Evolutionary conservation across 345 rosid genomes (phyloP), one percentile per base, ranked within the genome.

Genomic region (Eucalyptus erythrocorys): DNA sequence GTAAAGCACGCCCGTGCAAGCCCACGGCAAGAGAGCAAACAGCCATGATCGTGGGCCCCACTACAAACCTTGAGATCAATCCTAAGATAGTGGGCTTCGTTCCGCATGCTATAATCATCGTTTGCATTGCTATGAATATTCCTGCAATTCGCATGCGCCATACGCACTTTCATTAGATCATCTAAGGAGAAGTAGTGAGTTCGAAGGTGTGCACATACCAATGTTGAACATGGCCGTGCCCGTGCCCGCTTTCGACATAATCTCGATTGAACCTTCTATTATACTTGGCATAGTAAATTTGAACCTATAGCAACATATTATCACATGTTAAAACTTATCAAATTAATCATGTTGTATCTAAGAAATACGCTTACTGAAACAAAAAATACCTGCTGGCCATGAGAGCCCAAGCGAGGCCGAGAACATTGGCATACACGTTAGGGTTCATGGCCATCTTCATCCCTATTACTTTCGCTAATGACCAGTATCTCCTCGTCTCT

Each of bases 41-140:
- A 64, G 92, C 94, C 92, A 92, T 89, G 2, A 92, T 90, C 0
- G 92, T 88, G 0, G 93, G 93, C 4, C 93, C 91, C 3, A 92
- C 94, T 2, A 92, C 66, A 85, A 93, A 91, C 89, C 82, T 89
- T 26, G 90, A 85, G 1, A 91, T 47, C 94, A 93, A 88, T 14
- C 92, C 93, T 26, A 92, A 89, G 12, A 92, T 87, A 0, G 99
- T 92, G 53, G 95, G 86, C 53, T 93, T 90, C 48, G 96, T 48
- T 13, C 99, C 99, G 49, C 99, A 97, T 16, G 96, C 94, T 57
- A 96, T 90, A 86, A 96, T 40, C 90, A 93, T 96, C 89, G 94
- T 94, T 89, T 96, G 98, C 61, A 91, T 82, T 43, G 99, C 99
- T 97, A 97, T 96, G 93, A 96, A 97, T n/a, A 96, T 96, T 45